A percentile compares a stretch with the other conserved stretches of the same genome.
Evolutionary conservation across 1,139 yeast genomes (phyloP).

Genomic region (Casaregolazyma suthepensis): DNA sequence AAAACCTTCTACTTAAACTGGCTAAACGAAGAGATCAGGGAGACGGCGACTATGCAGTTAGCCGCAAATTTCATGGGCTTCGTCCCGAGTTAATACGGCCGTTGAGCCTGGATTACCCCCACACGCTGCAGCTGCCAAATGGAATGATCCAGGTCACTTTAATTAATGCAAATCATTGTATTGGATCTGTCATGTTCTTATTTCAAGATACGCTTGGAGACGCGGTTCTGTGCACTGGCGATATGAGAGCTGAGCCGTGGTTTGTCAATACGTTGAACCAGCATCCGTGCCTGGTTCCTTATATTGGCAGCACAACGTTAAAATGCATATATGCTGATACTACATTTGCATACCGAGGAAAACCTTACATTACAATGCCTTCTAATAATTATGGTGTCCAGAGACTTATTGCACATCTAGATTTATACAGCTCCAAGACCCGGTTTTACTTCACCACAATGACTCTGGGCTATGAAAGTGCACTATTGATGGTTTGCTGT

Average conservation of each 20-base stretch:
- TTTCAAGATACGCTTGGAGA: slow-evolving; percentile 34
- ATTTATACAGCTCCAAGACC: slow-evolving; percentile 42
- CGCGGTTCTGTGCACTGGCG: slow-evolving; percentile 52
- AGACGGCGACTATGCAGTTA: slow-evolving; percentile 7
- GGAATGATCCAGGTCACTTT: slow-evolving; percentile 28
- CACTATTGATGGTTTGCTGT: slow-evolving; percentile 41
- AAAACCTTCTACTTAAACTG: slow-evolving; percentile 21
- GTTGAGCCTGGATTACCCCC: slow-evolving; percentile 28
- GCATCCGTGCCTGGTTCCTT: slow-evolving; percentile 43
- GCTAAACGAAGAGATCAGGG: slow-evolving; percentile 11
- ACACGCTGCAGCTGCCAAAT: slow-evolving; percentile 20
- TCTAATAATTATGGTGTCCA: slow-evolving; percentile 42
- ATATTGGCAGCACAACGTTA: slow-evolving; percentile 35
- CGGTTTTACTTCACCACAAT: slow-evolving; percentile 40
- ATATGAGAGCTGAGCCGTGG: slow-evolving; percentile 53
- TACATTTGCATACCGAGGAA: slow-evolving; percentile 47
- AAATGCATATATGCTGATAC: slow-evolving; percentile 53
- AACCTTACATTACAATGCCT: slow-evolving; percentile 43
- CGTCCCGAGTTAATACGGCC: slow-evolving; percentile 20
- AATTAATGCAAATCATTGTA: slow-evolving; percentile 50
- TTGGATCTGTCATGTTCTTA: slow-evolving; percentile 56
- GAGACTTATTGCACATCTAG: slow-evolving; percentile 33
- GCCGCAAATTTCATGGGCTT: slow-evolving; percentile 3
- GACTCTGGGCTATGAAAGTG: slow-evolving; percentile 52
- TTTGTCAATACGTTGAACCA: slow-evolving; percentile 40